These are phyloP conservation scores for Cytospora schulzeri DNA, from an alignment of 2,329 filamentous ascomycete genomes.

Conservation along the genomic window DNA sequence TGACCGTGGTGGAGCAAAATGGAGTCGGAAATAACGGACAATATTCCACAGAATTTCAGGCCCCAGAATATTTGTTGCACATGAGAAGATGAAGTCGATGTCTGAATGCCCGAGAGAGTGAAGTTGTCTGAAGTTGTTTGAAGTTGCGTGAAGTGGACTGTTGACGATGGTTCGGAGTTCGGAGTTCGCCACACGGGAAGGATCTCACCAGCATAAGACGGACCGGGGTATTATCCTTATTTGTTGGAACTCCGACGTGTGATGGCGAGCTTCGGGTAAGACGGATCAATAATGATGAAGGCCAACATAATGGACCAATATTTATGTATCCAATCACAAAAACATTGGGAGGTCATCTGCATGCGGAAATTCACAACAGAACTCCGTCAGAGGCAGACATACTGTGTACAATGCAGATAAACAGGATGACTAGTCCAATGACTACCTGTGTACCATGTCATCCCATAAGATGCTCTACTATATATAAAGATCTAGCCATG, in stretches of 20 bases:
- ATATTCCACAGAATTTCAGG: neutral
- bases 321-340: neutral
- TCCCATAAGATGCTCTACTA: no score
- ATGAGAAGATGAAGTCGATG: neutral
- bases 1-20: no score
- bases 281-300: neutral
- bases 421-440: neutral
- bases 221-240: neutral
- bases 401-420: neutral
- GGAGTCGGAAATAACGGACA: no score
- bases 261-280: neutral
- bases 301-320: neutral
- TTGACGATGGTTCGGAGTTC: conserved; percentile 9
- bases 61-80: neutral
- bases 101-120: neutral
- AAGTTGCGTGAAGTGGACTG: neutral
- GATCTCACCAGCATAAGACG: neutral
- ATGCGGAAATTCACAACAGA: no score
- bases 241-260: neutral
- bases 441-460: neutral
- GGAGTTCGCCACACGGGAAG: neutral
- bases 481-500: neutral
- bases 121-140: neutral
- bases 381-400: no score
- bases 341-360: no score